Percentiles rank a stretch among this genome's conserved stretches.
Evolutionary conservation across 2,329 filamentous ascomycete genomes (phyloP).

Genomic region (Ascochyta koolunga): DNA sequence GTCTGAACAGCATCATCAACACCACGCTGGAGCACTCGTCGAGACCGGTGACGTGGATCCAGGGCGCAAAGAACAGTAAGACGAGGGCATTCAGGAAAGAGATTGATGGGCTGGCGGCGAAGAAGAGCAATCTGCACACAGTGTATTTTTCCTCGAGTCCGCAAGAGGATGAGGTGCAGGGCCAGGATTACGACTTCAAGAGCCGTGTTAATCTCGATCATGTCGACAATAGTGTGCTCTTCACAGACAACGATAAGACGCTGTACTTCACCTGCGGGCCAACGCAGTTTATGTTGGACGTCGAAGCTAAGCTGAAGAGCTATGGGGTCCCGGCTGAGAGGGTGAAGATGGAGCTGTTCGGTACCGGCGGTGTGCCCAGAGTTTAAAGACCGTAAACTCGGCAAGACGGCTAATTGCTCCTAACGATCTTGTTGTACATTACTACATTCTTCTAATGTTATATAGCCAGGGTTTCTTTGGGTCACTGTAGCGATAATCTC

Average conservation of each 20-base stretch:
- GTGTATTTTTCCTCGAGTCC: conserved; percentile 66
- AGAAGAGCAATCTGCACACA: conserved; percentile 56
- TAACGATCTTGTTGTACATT: neutral
- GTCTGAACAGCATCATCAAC: conserved; percentile 70
- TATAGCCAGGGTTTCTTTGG: neutral
- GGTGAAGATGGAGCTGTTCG: conserved; percentile 71
- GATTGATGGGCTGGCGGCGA: conserved; percentile 52
- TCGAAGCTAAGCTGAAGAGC: conserved; percentile 59
- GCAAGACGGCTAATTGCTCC: conserved; percentile 1
- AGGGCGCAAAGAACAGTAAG: conserved; percentile 61
- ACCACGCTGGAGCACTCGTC: conserved; percentile 40
- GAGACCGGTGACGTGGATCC: conserved; percentile 67
- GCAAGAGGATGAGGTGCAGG: conserved; percentile 51
- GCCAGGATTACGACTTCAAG: conserved; percentile 64
- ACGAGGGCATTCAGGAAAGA: conserved; percentile 63
- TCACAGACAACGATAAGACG: conserved; percentile 59
- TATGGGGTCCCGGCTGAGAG: conserved; percentile 64
- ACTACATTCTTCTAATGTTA: neutral
- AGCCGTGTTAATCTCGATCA: conserved; percentile 65
- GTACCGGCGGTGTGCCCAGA: conserved; percentile 46
- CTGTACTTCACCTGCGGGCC: conserved; percentile 78
- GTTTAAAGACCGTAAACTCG: conserved; percentile 18
- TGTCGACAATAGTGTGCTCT: conserved; percentile 63
- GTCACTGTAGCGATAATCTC: neutral
- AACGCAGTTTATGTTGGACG: conserved; percentile 69